These are phyloP conservation scores for Scytalidium sp. DNA, from an alignment of 2,329 filamentous ascomycete species.

Conservation along the genomic window DNA sequence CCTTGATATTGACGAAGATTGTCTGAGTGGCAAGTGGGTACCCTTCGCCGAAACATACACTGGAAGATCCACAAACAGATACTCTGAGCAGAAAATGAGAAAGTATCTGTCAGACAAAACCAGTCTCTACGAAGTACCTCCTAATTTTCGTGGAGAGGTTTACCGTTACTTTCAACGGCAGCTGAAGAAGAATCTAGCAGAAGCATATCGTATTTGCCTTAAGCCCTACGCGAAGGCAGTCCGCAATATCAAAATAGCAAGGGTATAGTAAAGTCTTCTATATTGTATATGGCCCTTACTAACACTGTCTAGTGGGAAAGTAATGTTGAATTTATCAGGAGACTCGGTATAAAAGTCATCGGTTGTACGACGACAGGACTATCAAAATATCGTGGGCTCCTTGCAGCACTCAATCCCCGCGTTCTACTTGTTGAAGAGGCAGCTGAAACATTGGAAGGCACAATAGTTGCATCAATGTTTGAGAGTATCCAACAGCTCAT, in stretches of 20 bases:
- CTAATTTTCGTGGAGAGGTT: constrained; percentile 20
- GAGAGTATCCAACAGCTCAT: constrained; percentile 62
- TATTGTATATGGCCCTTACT: background rate
- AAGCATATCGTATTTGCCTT: constrained; percentile 13
- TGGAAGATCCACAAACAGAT: constrained; percentile 12
- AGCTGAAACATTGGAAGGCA: constrained; percentile 54
- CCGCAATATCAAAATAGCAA: constrained; percentile 7
- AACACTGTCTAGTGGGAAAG: constrained; percentile 14
- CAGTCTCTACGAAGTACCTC: constrained; percentile 24
- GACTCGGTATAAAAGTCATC: constrained; percentile 42
- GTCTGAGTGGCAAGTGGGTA: constrained; percentile 20
- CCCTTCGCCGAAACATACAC: constrained; percentile 19
- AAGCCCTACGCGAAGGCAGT: constrained; percentile 12
- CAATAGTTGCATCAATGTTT: constrained; percentile 56
- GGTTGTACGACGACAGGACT: constrained; percentile 62
- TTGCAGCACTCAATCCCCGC: constrained; percentile 58
- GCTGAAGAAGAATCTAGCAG: constrained; percentile 16
- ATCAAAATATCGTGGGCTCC: constrained; percentile 63
- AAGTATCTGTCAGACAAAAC: constrained; percentile 11
- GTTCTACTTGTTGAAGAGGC: constrained; percentile 69
- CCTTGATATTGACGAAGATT: constrained; percentile 17
- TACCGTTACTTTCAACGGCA: constrained; percentile 26
- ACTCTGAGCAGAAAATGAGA: constrained; percentile 13
- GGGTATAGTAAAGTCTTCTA: background rate
- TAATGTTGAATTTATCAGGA: constrained; percentile 52